These are phyloP conservation scores for sorghum (Sorghum bicolor) DNA, from an alignment of 176 grass and related monocot genomes.

Conservation along the genomic window DNA sequence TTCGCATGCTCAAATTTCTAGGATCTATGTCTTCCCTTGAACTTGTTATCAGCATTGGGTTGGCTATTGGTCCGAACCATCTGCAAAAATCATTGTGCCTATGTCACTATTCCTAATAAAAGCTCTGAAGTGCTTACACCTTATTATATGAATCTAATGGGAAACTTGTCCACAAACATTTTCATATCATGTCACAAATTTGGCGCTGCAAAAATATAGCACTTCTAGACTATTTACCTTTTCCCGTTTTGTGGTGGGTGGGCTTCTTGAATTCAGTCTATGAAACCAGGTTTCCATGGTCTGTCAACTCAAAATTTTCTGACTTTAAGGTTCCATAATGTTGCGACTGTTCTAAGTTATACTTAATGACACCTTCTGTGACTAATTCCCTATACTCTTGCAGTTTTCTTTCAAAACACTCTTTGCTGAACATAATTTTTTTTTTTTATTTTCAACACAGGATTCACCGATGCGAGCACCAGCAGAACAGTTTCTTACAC, in stretches of 20 bases:
- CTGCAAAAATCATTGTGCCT: no score
- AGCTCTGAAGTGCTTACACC: neutral
- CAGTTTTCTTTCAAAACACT: neutral
- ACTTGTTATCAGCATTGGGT: neutral
- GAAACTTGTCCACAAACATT: neutral
- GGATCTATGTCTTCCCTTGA: constrained; percentile 1
- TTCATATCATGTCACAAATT: neutral
- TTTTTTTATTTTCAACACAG: constrained; percentile 31
- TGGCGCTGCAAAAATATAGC: neutral
- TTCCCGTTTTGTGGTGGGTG: neutral
- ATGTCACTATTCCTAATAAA: no score
- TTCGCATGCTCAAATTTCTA: neutral
- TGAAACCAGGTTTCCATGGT: neutral
- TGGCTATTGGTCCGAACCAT: neutral
- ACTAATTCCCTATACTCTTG: neutral
- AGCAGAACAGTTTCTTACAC: constrained; percentile 85
- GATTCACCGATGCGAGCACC: constrained; percentile 84
- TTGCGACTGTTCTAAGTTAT: neutral
- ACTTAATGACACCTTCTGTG: neutral
- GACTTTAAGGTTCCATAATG: neutral
- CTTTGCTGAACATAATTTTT: neutral
- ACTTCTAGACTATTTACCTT: neutral
- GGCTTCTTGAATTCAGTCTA: neutral
- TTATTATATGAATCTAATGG: neutral
- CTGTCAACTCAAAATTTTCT: neutral